Conservation (phyloP, 345 rosid genomes). For the Lumnitzera littorea region DNA sequence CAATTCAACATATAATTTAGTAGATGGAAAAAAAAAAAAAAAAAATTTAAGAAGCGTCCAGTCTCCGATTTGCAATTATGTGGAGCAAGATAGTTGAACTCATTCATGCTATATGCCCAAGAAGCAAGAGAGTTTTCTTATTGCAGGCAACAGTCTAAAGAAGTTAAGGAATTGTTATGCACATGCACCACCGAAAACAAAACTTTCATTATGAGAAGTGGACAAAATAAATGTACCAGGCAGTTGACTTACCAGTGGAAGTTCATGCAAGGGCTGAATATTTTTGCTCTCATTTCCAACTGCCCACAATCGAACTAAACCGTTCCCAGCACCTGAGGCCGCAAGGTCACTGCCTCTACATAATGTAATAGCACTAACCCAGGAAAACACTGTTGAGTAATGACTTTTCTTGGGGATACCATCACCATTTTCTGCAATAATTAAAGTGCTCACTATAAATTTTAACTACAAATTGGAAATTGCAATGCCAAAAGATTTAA, state of each 20-base stretch:
- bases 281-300: constrained; percentile 41
- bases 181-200: not conserved
- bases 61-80: not conserved
- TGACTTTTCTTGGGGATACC: constrained; percentile 15
- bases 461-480: no score
- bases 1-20: not conserved
- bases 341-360: constrained; percentile 93
- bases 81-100: no score
- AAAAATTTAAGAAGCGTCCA: no score
- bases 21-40: not conserved
- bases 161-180: no score
- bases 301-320: constrained; percentile 67
- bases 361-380: constrained; percentile 75
- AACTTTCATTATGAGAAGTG: not conserved
- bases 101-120: not conserved
- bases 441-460: not conserved
- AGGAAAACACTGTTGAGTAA: constrained; percentile 49
- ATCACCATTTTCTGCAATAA: constrained; percentile 40
- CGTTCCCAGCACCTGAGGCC: constrained; percentile 97
- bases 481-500: no score
- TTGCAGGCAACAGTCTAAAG: no score
- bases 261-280: constrained; percentile 45
- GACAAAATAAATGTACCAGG: not conserved
- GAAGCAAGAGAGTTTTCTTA: not conserved
- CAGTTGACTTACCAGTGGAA: constrained; percentile 58